A percentile compares a stretch with the other conserved stretches of the same genome.
Conservation (phyloP, 2,329 filamentous ascomycete genomes). For the Apiospora rasikravindrae region DNA sequence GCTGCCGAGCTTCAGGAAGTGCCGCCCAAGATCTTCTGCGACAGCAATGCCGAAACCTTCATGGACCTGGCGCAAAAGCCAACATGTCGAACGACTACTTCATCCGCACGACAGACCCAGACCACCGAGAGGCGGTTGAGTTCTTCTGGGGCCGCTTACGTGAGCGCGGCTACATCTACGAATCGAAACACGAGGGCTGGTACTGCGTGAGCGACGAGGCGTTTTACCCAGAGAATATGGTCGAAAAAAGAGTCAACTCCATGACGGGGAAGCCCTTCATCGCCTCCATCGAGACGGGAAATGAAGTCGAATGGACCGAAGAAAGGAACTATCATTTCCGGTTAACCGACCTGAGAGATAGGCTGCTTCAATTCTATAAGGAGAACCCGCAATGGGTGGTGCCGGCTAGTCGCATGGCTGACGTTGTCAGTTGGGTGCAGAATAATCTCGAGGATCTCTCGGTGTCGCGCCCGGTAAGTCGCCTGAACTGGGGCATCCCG, state of each 20-base stretch:
- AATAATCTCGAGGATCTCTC: slow-evolving; percentile 85
- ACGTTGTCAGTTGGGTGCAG: slow-evolving; percentile 78
- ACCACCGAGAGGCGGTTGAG: slow-evolving; percentile 83
- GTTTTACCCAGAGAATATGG: slow-evolving; percentile 81
- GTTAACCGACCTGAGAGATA: slow-evolving; percentile 81
- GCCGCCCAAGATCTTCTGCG: slow-evolving; percentile 84
- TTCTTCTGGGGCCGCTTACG: slow-evolving; percentile 87
- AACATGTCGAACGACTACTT: slow-evolving; percentile 83
- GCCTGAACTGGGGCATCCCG: slow-evolving; percentile 85
- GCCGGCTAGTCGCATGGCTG: slow-evolving; percentile 74
- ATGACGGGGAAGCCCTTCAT: slow-evolving; percentile 82
- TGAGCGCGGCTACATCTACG: slow-evolving; percentile 79
- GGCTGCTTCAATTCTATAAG: slow-evolving; percentile 78
- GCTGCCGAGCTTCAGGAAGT: slow-evolving; percentile 75
- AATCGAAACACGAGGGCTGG: slow-evolving; percentile 89
- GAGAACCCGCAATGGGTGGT: slow-evolving; percentile 79
- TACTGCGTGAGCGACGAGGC: slow-evolving; percentile 97
- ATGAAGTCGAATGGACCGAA: slow-evolving; percentile 91
- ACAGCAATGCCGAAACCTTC: slow-evolving; percentile 82
- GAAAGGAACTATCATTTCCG: slow-evolving; percentile 96
- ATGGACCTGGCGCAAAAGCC: slow-evolving; percentile 72
- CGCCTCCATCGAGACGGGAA: slow-evolving; percentile 85
- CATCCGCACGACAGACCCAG: slow-evolving; percentile 85
- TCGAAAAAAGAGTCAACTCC: slow-evolving; percentile 77
- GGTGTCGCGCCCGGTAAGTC: slow-evolving; percentile 78